These are phyloP conservation scores for Trichosanthes cucumerina DNA, from an alignment of 306 rosid species.

Conservation along the genomic window DNA sequence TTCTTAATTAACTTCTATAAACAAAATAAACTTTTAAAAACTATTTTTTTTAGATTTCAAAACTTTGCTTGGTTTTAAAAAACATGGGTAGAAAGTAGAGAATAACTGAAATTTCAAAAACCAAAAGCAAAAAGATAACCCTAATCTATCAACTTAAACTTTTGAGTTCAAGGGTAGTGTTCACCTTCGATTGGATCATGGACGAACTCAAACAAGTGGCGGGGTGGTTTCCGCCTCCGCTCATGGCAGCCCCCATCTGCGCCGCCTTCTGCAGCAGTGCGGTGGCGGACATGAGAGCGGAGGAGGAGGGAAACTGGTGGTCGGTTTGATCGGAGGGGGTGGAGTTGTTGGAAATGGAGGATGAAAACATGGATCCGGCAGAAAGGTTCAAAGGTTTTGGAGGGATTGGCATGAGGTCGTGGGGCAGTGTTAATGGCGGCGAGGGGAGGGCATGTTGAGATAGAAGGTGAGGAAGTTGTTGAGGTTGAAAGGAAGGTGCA, in stretches of 20 bases:
- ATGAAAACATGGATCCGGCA: slow-evolving; percentile 18
- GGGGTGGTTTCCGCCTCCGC: background rate
- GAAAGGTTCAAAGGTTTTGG: background rate
- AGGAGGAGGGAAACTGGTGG: background rate
- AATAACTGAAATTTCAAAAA: too few species aligned
- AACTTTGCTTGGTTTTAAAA: too few species aligned
- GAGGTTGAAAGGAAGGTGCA: background rate
- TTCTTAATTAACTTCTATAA: too few species aligned
- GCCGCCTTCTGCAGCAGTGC: slow-evolving; percentile 77
- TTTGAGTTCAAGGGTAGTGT: background rate
- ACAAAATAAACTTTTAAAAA: too few species aligned
- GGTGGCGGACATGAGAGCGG: slow-evolving; percentile 56
- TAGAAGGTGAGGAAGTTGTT: slow-evolving; percentile 12
- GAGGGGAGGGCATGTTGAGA: background rate
- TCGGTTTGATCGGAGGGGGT: background rate
- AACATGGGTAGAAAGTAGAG: too few species aligned
- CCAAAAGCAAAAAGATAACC: too few species aligned
- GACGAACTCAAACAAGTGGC: background rate
- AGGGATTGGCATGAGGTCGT: slow-evolving; percentile 2
- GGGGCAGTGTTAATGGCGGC: background rate
- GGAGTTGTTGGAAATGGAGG: slow-evolving; percentile 25
- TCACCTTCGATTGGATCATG: background rate
- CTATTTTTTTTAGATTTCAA: too few species aligned
- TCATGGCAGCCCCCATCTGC: slow-evolving; percentile 67
- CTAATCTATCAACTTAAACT: background rate